phyloP scores from a whole-genome alignment of 140 eudicot species.

The Senecio squalidus region DNA sequence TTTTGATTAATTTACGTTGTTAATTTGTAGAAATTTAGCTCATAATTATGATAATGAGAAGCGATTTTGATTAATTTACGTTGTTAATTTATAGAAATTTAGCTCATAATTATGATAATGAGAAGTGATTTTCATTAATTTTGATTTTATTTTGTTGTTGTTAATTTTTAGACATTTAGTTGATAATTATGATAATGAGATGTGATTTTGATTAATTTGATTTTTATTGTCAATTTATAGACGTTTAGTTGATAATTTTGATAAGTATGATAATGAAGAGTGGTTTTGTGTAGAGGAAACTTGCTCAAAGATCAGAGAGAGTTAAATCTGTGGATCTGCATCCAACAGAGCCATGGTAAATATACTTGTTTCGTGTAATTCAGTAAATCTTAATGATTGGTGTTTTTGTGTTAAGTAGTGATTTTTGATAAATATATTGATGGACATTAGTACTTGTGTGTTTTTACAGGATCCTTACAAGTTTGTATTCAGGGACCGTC shows the following conservation, averaged over 20 bases:
- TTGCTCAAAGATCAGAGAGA: constrained; percentile 75
- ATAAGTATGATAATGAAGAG: neutral
- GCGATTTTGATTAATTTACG: too few species aligned
- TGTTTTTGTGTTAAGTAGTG: constrained; percentile 1
- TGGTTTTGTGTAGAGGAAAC: constrained; percentile 47
- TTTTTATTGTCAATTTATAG: too few species aligned
- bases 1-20: too few species aligned
- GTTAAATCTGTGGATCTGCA: constrained; percentile 76
- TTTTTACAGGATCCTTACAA: constrained; percentile 52
- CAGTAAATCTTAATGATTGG: neutral
- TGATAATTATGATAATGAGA: neutral
- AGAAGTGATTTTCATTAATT: neutral
- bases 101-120: too few species aligned
- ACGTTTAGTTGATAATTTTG: too few species aligned
- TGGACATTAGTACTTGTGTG: constrained; percentile 11
- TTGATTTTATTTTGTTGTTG: neutral
- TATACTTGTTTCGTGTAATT: neutral
- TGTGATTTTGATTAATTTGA: constrained; percentile 3
- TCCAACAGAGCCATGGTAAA: constrained; percentile 80
- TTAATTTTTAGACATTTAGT: neutral
- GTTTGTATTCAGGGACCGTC: constrained; percentile 66
- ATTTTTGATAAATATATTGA: neutral
- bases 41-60: too few species aligned
- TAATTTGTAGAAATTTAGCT: too few species aligned
- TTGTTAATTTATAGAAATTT: too few species aligned